A percentile compares a stretch with the other conserved stretches of the same genome.
These are phyloP conservation scores for Ramichloridium luteum DNA, from an alignment of 2,329 filamentous ascomycete genomes.

Conservation along the genomic window DNA sequence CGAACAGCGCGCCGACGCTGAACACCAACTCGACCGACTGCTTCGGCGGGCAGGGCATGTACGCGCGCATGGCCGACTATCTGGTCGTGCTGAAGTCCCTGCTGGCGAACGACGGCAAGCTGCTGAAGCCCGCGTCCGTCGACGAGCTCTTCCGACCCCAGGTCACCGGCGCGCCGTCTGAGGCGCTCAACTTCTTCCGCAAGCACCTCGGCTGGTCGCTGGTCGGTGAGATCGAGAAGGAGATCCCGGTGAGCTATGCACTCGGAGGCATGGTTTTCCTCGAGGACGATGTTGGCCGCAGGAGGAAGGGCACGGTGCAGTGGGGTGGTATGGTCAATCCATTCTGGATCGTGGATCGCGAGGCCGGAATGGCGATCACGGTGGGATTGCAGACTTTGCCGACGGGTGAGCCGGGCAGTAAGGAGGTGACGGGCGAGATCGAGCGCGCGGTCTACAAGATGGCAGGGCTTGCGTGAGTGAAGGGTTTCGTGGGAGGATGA, in stretches of 20 bases:
- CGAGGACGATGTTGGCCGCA: constrained; percentile 26
- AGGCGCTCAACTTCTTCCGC: constrained; percentile 21
- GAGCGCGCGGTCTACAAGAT: constrained; percentile 31
- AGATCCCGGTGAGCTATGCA: constrained; percentile 26
- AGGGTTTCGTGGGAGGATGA: too few species aligned
- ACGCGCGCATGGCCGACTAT: constrained; percentile 29
- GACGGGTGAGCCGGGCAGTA: constrained; percentile 28
- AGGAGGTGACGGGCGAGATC: constrained; percentile 26
- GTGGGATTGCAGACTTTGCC: constrained; percentile 35
- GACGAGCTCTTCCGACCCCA: constrained; percentile 38
- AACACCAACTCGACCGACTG: constrained; percentile 20
- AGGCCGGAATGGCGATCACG: constrained; percentile 30
- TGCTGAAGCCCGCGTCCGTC: constrained; percentile 33
- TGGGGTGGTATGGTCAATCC: constrained; percentile 39
- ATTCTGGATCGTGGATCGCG: constrained; percentile 33
- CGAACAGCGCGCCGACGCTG: constrained; percentile 11
- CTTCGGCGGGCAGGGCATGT: constrained; percentile 24
- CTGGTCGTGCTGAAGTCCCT: constrained; percentile 36
- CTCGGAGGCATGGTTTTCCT: constrained; percentile 33
- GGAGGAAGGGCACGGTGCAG: constrained; percentile 29
- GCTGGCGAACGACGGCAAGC: constrained; percentile 36
- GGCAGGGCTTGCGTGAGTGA: constrained; percentile 9
- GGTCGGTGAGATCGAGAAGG: constrained; percentile 23
- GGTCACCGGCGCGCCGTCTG: constrained; percentile 22
- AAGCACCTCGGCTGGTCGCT: constrained; percentile 20